phyloP scores from a whole-genome alignment of 805 yeast genomes.

The Kazachstania taianensis region DNA sequence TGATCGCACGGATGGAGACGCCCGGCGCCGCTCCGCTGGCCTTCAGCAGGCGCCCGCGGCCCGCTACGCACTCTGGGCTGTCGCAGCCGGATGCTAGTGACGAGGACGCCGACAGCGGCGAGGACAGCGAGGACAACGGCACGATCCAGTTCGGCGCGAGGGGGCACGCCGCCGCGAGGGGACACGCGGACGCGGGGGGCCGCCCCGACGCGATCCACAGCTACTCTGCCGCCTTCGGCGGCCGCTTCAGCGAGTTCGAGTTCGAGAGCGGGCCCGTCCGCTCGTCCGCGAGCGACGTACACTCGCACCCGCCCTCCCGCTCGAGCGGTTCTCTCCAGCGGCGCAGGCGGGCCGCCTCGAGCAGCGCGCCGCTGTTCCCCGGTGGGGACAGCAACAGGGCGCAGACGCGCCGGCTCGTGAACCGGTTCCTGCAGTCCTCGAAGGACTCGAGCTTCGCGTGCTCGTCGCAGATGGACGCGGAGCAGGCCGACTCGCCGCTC shows the following conservation, averaged over 20 bases:
- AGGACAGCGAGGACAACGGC: constrained; percentile 8
- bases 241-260: constrained; percentile 9
- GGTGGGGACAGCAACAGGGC: constrained; percentile 3
- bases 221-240: constrained; percentile 7
- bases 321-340: not conserved
- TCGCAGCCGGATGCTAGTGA: too few species aligned
- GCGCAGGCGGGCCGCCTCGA: constrained; percentile 2
- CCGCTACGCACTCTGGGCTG: too few species aligned
- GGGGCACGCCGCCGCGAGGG: not conserved
- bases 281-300: not conserved
- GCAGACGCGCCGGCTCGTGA: constrained; percentile 5
- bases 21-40: too few species aligned
- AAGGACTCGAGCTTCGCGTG: too few species aligned
- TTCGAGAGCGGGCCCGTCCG: not conserved
- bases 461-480: too few species aligned
- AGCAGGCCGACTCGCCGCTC: too few species aligned
- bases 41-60: too few species aligned
- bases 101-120: too few species aligned
- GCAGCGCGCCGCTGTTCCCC: not conserved
- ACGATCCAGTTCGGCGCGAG: not conserved
- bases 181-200: not conserved
- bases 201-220: not conserved
- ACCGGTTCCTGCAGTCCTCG: constrained; percentile 5
- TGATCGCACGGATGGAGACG: not conserved
- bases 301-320: not conserved